These are phyloP conservation scores for Mallotus japonicus DNA, from an alignment of 441 rosid genomes.

Conservation along the genomic window DNA sequence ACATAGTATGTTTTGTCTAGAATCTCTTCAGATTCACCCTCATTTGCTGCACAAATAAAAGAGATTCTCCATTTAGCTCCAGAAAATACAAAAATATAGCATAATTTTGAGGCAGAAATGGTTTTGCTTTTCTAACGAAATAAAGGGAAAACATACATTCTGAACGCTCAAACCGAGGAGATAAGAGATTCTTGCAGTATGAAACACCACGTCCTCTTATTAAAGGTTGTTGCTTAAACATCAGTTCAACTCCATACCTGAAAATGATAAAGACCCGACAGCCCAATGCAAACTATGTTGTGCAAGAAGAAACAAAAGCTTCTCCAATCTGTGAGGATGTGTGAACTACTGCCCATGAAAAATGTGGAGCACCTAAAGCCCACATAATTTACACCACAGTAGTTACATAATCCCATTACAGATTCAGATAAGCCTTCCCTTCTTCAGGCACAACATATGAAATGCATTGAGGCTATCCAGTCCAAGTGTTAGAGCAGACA, in stretches of 20 bases:
- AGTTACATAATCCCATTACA: slow-evolving; percentile 30
- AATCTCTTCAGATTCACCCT: slow-evolving; percentile 75
- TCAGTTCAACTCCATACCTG: slow-evolving; percentile 96
- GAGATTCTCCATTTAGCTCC: slow-evolving; percentile 22
- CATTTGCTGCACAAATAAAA: slow-evolving; percentile 27
- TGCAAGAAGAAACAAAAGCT: slow-evolving; percentile 55
- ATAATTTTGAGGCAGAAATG: slow-evolving; percentile 2
- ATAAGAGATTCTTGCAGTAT: slow-evolving; percentile 93
- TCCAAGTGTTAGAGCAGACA: slow-evolving; percentile 27
- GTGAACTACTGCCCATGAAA: slow-evolving; percentile 27
- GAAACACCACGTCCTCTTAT: slow-evolving; percentile 99
- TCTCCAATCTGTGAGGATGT: slow-evolving; percentile 40
- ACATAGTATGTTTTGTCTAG: slow-evolving; percentile 92
- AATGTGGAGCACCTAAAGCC: slow-evolving; percentile 12
- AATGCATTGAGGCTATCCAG: slow-evolving; percentile 44
- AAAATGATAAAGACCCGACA: slow-evolving; percentile 38
- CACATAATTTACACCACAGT: slow-evolving; percentile 23
- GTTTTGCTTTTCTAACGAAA: neutral
- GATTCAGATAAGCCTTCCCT: slow-evolving; percentile 38
- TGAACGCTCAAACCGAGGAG: slow-evolving; percentile 95
- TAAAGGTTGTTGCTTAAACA: slow-evolving; percentile 69
- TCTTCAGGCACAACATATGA: slow-evolving; percentile 55
- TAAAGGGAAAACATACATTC: slow-evolving; percentile 40
- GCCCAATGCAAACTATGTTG: slow-evolving; percentile 47
- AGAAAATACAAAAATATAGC: slow-evolving; percentile 17